Conservation (phyloP, 2,329 filamentous ascomycete genomes). For the Fusarium sp. region DNA sequence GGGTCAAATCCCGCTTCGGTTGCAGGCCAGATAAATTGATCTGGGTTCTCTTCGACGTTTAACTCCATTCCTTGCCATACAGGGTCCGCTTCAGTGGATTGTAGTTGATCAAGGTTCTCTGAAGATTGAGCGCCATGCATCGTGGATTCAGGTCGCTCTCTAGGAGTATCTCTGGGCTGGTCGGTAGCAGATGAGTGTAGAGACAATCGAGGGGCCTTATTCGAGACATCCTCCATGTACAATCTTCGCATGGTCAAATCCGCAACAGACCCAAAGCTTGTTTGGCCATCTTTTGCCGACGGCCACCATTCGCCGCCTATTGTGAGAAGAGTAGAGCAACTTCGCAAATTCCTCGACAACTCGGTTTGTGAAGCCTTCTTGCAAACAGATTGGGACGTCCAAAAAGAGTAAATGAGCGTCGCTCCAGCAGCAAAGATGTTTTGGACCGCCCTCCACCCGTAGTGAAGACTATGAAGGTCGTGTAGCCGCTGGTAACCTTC, state of each 20-base stretch:
- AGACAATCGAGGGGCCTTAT: conserved; percentile 16
- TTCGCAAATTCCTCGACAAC: conserved; percentile 45
- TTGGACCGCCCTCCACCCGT: conserved; percentile 57
- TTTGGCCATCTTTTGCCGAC: conserved; percentile 52
- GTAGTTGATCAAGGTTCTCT: background rate
- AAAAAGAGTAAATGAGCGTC: conserved; percentile 57
- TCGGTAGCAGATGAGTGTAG: background rate
- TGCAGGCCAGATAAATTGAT: conserved; percentile 1
- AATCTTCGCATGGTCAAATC: conserved; percentile 29
- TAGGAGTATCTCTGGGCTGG: background rate
- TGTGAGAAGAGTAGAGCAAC: conserved; percentile 56
- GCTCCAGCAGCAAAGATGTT: conserved; percentile 57
- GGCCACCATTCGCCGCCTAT: conserved; percentile 60
- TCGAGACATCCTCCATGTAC: conserved; percentile 15
- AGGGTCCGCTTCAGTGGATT: background rate
- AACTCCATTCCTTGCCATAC: conserved; percentile 7
- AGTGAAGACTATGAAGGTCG: conserved; percentile 50
- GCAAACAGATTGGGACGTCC: conserved; percentile 51
- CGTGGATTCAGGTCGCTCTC: background rate
- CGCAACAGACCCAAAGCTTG: conserved; percentile 48
- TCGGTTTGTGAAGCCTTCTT: conserved; percentile 34
- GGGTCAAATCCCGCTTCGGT: conserved; percentile 19
- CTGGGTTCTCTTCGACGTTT: background rate
- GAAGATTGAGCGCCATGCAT: background rate
- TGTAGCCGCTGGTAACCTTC: conserved; percentile 53